Base-by-base conservation (phyloP, 768 basidiomycete species). In the Russula abietina region DNA sequence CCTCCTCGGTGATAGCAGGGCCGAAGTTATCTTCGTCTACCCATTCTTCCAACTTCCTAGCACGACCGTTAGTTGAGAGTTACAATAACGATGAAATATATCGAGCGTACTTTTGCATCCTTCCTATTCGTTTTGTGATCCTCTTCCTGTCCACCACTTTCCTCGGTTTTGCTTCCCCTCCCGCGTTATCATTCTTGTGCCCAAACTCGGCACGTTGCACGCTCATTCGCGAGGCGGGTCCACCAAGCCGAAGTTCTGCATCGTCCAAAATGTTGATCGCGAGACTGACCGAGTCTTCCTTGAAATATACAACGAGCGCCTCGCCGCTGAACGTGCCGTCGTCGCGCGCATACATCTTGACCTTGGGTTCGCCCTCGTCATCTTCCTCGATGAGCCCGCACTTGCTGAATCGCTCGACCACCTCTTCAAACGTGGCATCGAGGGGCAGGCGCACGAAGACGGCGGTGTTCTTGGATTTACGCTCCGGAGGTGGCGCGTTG, bases 221-320 rank as follows among this genome's bases (percentile, higher is more conserved):
- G 57, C 73, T 80, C 85, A 93, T 93, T 50, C 83, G 75, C 16
- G 87, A 84, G 8, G 80, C 80, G 8, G 88, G 74, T 50, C 90
- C 89, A 2, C 95, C 96, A 26, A 96, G 69, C 61, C 93, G 78
- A 64, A 99, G 76, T 72, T 97, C 94, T 2, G 91, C 91, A 62
- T 98, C 96, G 72, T 98, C 95, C 64, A 98, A 77, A 57, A 98
- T 78, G 67, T 80, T 88, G 65, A 91, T 71, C 10, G 95, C 96
- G 58, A 98, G 79, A 4, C 77, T 75, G 22, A 98, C 97, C n/a
- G 89, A 92, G 64, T 93, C 95, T 72, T 96, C 93, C 74, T 97
- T 97, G 80, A 98, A 96, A 74, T 91, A 99, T 38, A 98, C 93
- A 61, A 99, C 87, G 67, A 98, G 76, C 2, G 94, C 96, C 68